Evolutionary conservation across 2,329 filamentous ascomycete genomes (phyloP), one percentile per base, ranked within the genome.

Genomic region (Graphilbum ipis-grandicollis): DNA sequence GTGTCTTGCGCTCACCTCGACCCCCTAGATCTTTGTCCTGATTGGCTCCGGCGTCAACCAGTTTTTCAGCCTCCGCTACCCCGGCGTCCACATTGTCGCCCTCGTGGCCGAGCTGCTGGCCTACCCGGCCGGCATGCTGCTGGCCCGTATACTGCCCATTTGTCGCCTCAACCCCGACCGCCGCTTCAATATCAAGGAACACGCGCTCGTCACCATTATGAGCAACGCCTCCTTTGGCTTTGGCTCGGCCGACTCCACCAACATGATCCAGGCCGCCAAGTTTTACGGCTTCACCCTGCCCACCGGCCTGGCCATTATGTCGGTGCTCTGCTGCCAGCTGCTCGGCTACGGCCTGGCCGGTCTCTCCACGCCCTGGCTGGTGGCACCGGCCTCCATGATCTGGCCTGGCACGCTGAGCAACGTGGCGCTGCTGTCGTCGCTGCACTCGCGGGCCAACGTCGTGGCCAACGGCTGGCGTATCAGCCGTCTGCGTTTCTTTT

Each of bases 401-500:
- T 59, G 57, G 56, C 57, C 57, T 0, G 49, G 48, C 2, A 51
- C 54, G 1, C 47, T 62, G 19, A 53, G 53, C 7, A 58, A 57
- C 28, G 52, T 52, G 17, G 56, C 53, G 13, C 49, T 60, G 41
- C 44, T 58, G 9, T 52, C 53, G 35, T 53, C 53, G 1, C 43
- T 59, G 31, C 57, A 59, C 44, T 52, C 51, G 8, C 50, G 53
- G 8, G 50, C 52, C 4, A 60, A 59, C 25, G 48, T 46, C 1
- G 29, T 51, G 1, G 56, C 55, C 3, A 44, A 58, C 25, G 54
- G 55, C 15, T 78, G 74, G 73, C 60, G 48, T 19, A 65, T 77
- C 28, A 61, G 64, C 15, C 63, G 71, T 33, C 73, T 71, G 45
- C 58, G 58, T 39, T 68, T 67, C 49, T 78, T 76, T 52, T 50